Evolutionary conservation across 1,139 yeast species (phyloP), one percentile per base, ranked within the genome.

Genomic region (Tardiomyces blankii): DNA sequence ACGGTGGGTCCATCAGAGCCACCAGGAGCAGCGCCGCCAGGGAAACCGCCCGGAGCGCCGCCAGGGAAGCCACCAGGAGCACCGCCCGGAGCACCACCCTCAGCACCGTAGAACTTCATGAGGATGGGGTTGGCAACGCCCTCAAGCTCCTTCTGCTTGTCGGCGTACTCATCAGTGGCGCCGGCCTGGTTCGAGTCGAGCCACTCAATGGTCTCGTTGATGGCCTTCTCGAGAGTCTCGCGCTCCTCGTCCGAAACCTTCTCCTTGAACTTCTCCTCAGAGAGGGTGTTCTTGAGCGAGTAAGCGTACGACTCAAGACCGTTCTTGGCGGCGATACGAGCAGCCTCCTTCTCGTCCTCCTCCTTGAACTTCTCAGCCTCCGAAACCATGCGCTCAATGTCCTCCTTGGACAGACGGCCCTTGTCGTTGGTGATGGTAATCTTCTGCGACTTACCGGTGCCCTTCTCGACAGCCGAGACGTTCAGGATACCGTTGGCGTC

Each of bases 351-450:
- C 65, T 82, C 91, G 65, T 84, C 94, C 68, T 82, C 87, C 56
- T 80, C 88, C 73, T 81, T 82, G 77, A 73, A 82, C 72, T 80
- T 81, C 72, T 82, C 89, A 55, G 89, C 89, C 73, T 87, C 95
- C 61, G 85, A 76, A 57, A 87, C 95, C 96, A 87, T 87, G 70
- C 89, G 82, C 72, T 86, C 95, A 55, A 86, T 86, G 59, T 86
- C 95, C 65, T 86, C 95, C 80, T 85, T 84, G 57, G 95, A 80
- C 65, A 87, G 80, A 77, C 96, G 85, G 68, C 95, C 95, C 80
- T 87, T 87, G 74, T 87, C 96, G 77, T 87, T 87, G 70, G 87
- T 81, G 65, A 82, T 82, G 67, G 88, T 81, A 62, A 82, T 82
- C 77, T 82, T 80, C 73, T 77, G 78, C 57, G 84, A 72, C 76